phyloP scores from a whole-genome alignment of 805 yeast species.

The Candida sanyiensis region DNA sequence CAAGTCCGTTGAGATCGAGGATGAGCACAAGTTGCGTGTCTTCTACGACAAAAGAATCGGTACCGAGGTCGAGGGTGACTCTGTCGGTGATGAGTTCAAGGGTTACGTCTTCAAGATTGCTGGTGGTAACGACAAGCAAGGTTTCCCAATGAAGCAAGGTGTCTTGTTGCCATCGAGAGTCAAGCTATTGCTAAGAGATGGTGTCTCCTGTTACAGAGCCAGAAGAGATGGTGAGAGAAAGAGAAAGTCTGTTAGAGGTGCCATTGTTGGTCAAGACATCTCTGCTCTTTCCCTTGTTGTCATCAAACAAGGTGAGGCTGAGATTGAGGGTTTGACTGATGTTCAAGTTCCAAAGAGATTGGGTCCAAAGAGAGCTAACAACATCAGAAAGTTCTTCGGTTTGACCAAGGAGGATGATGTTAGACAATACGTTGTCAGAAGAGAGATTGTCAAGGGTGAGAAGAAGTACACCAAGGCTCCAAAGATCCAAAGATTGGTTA shows the following conservation, averaged over 20 bases:
- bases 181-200: conserved; percentile 87
- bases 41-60: conserved; percentile 99
- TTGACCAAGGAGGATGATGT: conserved; percentile 89
- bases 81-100: conserved; percentile 96
- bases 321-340: conserved; percentile 95
- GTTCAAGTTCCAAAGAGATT: conserved; percentile 95
- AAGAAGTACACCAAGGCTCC: conserved; percentile 99
- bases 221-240: conserved; percentile 99
- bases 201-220: conserved; percentile 98
- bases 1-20: conserved; percentile 96
- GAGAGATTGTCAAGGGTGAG: conserved; percentile 97
- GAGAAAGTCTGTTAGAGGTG: conserved; percentile 99
- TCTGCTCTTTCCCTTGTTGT: conserved; percentile 90
- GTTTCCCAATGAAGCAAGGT: conserved; percentile 99
- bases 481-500: conserved; percentile 98
- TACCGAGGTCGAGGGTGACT: conserved; percentile 98
- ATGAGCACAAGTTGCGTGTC: conserved; percentile 96
- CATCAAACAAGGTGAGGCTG: conserved; percentile 96
- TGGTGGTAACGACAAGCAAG: conserved; percentile 99
- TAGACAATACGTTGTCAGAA: conserved; percentile 89
- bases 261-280: conserved; percentile 95
- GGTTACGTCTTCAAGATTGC: conserved; percentile 98
- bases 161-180: conserved; percentile 99
- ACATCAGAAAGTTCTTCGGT: conserved; percentile 99
- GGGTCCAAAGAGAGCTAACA: conserved; percentile 99